Base-by-base conservation (phyloP, 2,329 filamentous ascomycete species). In the Clonostachys chloroleuca region DNA sequence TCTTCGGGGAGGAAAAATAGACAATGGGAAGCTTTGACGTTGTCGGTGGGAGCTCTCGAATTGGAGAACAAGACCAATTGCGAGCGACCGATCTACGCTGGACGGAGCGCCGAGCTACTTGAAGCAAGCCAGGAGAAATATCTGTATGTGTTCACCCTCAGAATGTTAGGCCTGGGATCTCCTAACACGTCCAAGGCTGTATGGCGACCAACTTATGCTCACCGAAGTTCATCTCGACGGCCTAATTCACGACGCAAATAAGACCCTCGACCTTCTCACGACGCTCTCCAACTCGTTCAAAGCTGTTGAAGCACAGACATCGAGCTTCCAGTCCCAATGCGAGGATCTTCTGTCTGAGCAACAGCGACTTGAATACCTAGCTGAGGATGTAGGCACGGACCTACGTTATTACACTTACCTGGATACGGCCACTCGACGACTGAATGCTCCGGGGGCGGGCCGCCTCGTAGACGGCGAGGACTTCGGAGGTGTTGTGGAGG, bases 361-460 rank as follows among this genome's bases (percentile, higher is more conserved):
- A 68, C 82, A 79, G 56, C 83, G 88, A 20, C 77, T 96, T 39
- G 84, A 89, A 51, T 80, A 78, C 54, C 77, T 99, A 40, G 90
- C 91, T 4, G 83, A 95, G 54, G 86, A 91, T 49, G 86, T 99
- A 48, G 86, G 89, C 24, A 87, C 89, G 20, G 95, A 96, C 56
- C 73, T 96, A n/a, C 85, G 92, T 60, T 96, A 95, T 67, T 99
- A 99, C 65, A 83, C 87, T 17, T 96, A 96, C 61, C 78, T 99
- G 6, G 94, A 99, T 53, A 91, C 86, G 42, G 91, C 92, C 50
- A 96, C 91, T 1, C 81, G 92, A 47, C 81, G 91, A 13, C 80
- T 99, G 49, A 97, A 97, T 71, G 92, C 92, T 1, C 92, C 94
- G 0, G 91, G 92, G 1, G 92, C 92, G 17, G 85, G 89, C 43